Evolutionary conservation across 1,139 yeast species (phyloP).

Genomic region (Suhomyces ambrosiae): DNA sequence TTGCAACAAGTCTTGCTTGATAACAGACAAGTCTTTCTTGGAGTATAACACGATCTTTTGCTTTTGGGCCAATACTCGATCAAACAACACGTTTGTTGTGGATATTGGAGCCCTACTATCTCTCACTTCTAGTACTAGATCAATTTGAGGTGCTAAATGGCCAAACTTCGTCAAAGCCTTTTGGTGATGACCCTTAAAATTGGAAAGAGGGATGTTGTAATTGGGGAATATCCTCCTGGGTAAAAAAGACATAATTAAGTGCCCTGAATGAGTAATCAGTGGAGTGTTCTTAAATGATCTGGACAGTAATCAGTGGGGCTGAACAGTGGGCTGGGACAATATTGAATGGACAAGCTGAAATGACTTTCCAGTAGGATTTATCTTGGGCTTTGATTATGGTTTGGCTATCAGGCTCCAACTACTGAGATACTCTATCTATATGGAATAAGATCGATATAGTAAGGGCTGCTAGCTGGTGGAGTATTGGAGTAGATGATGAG

Average conservation of each 20-base stretch:
- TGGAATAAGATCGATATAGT: too few species aligned
- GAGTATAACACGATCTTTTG: slow-evolving; percentile 67
- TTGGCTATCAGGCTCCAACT: too few species aligned
- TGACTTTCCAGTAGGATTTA: too few species aligned
- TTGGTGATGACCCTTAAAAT: slow-evolving; percentile 90
- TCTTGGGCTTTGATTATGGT: too few species aligned
- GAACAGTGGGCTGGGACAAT: too few species aligned
- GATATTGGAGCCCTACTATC: slow-evolving; percentile 90
- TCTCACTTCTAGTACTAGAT: slow-evolving; percentile 78
- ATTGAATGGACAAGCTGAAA: too few species aligned
- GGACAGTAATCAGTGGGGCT: neutral
- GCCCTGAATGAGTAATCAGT: too few species aligned
- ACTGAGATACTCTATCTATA: too few species aligned
- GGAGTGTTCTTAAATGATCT: too few species aligned
- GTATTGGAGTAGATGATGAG: too few species aligned
- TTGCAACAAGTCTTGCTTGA: slow-evolving; percentile 36
- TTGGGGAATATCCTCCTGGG: slow-evolving; percentile 61
- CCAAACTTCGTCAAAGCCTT: slow-evolving; percentile 74
- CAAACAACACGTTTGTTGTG: slow-evolving; percentile 80
- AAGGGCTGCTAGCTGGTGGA: too few species aligned
- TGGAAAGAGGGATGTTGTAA: slow-evolving; percentile 69
- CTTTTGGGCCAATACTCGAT: slow-evolving; percentile 61
- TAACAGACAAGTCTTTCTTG: slow-evolving; percentile 57
- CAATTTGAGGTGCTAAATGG: slow-evolving; percentile 76
- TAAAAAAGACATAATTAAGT: slow-evolving; percentile 46